A percentile compares a stretch with the other conserved stretches of the same genome.
These are phyloP conservation scores for Eucalyptus lansdowneana DNA, from an alignment of 345 rosid genomes.

Conservation along the genomic window DNA sequence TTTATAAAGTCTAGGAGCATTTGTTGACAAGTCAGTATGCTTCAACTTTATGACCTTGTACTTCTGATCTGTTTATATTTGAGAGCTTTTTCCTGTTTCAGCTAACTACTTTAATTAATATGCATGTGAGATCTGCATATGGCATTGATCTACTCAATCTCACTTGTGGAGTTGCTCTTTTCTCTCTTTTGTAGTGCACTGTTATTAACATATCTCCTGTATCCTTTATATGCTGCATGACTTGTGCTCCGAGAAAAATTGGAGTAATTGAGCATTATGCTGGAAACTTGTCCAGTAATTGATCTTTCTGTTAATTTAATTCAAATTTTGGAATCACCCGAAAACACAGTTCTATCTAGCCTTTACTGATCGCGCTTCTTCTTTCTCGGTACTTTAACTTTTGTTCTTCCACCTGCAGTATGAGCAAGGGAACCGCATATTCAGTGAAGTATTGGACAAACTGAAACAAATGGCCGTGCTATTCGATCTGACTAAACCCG, in stretches of 20 bases:
- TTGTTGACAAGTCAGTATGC: not conserved
- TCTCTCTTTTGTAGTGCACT: not conserved
- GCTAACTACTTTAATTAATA: not conserved
- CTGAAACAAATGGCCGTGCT: conserved; percentile 12
- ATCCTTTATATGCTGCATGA: not conserved
- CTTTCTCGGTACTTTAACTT: not conserved
- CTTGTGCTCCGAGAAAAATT: not conserved
- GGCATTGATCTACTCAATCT: not conserved
- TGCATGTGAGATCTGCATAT: not conserved
- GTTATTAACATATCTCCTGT: not conserved
- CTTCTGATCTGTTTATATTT: not conserved
- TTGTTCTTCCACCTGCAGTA: conserved; percentile 5
- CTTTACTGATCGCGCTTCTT: not conserved
- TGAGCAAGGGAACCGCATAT: not conserved
- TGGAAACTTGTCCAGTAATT: not conserved
- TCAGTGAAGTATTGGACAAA: conserved; percentile 6
- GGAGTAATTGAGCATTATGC: not conserved
- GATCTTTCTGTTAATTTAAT: not conserved
- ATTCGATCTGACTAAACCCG: not conserved
- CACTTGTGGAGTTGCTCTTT: not conserved
- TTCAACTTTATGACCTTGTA: not conserved
- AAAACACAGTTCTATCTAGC: not conserved
- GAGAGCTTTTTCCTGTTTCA: not conserved
- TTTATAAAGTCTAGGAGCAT: not conserved
- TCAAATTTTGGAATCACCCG: not conserved